Evolutionary conservation across 805 yeast genomes (phyloP).

Genomic region (Scheffersomyces ergatensis): DNA sequence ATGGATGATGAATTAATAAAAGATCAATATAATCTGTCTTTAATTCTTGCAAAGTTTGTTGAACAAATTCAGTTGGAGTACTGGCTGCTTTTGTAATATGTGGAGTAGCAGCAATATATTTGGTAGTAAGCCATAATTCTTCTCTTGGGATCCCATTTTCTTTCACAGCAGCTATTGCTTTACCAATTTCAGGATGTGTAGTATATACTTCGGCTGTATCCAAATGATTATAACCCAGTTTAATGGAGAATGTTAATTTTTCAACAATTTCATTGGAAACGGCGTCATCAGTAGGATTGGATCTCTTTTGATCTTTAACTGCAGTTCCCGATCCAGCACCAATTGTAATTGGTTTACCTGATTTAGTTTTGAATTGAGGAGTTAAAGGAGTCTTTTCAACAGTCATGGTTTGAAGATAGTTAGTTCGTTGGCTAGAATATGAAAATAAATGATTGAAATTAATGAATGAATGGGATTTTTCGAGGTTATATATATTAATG

Average conservation of each 20-base stretch:
- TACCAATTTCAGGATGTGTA: conserved; percentile 54
- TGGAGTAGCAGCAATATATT: conserved; percentile 40
- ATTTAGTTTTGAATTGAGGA: conserved; percentile 4
- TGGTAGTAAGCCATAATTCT: conserved; percentile 55
- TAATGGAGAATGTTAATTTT: conserved; percentile 11
- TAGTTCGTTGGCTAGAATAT: too few relatives aligned
- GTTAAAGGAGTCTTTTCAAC: background rate
- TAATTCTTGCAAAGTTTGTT: conserved; percentile 40
- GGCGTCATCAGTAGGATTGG: conserved; percentile 15
- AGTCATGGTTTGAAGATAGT: background rate
- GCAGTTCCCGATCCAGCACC: conserved; percentile 55
- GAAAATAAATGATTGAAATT: too few relatives aligned
- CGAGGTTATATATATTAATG: too few relatives aligned
- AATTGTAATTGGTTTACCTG: conserved; percentile 29
- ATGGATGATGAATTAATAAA: conserved; percentile 62
- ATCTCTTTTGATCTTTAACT: conserved; percentile 28
- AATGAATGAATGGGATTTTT: too few relatives aligned
- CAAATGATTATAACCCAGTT: conserved; percentile 51
- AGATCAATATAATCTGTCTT: conserved; percentile 55
- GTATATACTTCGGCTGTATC: conserved; percentile 65
- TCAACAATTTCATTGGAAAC: conserved; percentile 15
- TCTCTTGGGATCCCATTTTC: conserved; percentile 39
- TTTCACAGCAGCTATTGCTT: conserved; percentile 42
- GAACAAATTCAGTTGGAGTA: conserved; percentile 13
- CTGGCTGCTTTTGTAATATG: conserved; percentile 12